These are phyloP conservation scores for Ogataea hybrid DNA, from an alignment of 1,139 yeast species.

Conservation along the genomic window DNA sequence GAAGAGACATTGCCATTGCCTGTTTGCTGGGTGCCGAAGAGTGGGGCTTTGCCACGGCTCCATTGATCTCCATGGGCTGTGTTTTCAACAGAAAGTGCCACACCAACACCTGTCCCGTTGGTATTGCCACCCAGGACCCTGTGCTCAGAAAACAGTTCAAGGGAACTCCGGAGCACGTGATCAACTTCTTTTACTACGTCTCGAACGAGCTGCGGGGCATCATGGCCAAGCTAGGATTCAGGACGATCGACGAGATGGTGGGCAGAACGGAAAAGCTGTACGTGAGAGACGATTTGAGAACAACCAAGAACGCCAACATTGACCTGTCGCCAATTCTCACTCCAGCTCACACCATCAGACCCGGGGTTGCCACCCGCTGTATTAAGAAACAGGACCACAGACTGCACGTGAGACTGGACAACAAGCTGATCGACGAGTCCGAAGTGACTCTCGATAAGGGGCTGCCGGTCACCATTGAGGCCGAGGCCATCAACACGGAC, in stretches of 20 bases:
- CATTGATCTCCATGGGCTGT: conserved; percentile 97
- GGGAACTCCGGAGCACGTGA: conserved; percentile 98
- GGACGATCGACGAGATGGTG: conserved; percentile 96
- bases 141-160: conserved; percentile 85
- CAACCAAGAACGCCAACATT: conserved; percentile 86
- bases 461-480: conserved; percentile 89
- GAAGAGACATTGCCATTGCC: conserved; percentile 94
- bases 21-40: conserved; percentile 97
- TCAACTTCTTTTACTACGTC: conserved; percentile 93
- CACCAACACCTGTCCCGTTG: conserved; percentile 92
- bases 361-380: conserved; percentile 95
- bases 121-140: conserved; percentile 98
- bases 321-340: conserved; percentile 92
- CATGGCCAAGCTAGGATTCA: conserved; percentile 94
- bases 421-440: conserved; percentile 93
- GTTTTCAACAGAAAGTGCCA: conserved; percentile 95
- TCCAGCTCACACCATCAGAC: conserved; percentile 95
- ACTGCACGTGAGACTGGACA: conserved; percentile 88
- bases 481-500: conserved; percentile 91
- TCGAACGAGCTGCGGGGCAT: conserved; percentile 88
- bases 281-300: conserved; percentile 82
- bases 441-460: conserved; percentile 93
- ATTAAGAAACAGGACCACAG: conserved; percentile 94
- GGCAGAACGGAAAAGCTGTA: conserved; percentile 90
- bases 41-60: conserved; percentile 97